Percentiles rank a stretch among this genome's conserved stretches.
Evolutionary conservation across 441 rosid species (phyloP).

Genomic region (Populus hybrid): DNA sequence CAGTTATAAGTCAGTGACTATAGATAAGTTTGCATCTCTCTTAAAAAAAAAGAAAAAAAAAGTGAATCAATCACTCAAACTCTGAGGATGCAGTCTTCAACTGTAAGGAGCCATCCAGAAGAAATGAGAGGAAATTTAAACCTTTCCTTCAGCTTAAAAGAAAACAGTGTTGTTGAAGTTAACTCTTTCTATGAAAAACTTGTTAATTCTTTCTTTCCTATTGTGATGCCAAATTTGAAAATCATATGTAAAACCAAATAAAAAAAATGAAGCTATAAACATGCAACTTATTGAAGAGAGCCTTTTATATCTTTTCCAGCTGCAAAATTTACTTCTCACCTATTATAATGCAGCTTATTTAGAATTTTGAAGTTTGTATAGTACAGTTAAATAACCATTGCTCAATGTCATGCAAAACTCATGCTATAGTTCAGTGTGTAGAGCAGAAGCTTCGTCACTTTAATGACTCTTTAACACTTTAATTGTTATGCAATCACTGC

Average conservation of each 20-base stretch:
- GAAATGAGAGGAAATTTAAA: not conserved
- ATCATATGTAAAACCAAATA: not conserved
- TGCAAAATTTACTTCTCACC: not conserved
- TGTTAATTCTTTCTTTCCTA: not conserved
- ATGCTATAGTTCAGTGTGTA: not conserved
- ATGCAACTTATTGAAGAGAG: not conserved
- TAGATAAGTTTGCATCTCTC: too few relatives aligned
- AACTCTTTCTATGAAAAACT: not conserved
- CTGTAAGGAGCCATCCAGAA: not conserved
- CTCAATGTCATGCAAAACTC: not conserved
- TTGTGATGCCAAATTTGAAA: not conserved
- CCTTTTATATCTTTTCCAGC: not conserved
- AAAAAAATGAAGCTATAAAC: not conserved
- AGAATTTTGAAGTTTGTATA: not conserved
- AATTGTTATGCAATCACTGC: not conserved
- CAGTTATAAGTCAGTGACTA: too few relatives aligned
- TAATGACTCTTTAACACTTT: not conserved
- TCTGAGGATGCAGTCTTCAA: not conserved
- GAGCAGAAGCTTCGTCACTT: not conserved
- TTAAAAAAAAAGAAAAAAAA: too few relatives aligned
- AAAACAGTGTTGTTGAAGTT: not conserved
- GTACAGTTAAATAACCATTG: not conserved
- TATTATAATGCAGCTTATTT: not conserved
- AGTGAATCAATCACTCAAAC: not conserved
- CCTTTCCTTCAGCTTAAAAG: not conserved